Percentiles rank a stretch among this genome's conserved stretches.
phyloP scores from a whole-genome alignment of 768 basidiomycete genomes.

The Neoboletus magnificus region DNA sequence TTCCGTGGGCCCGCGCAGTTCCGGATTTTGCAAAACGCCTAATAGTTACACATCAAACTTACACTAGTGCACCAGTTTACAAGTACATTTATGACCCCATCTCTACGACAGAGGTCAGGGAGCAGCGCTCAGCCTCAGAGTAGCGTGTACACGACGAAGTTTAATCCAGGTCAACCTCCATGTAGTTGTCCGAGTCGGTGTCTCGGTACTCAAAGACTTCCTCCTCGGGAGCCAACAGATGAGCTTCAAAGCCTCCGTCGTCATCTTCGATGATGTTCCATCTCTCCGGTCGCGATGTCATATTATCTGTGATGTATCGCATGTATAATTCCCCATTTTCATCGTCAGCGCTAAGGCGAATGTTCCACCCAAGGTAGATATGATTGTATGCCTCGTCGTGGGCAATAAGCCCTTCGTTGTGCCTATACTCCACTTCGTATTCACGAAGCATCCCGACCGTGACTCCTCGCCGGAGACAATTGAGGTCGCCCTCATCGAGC shows the following conservation, averaged over 20 bases:
- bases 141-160: neutral
- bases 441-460: constrained; percentile 54
- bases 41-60: neutral
- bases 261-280: constrained; percentile 36
- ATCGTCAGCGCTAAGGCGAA: constrained; percentile 44
- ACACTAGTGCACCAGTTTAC: neutral
- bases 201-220: constrained; percentile 35
- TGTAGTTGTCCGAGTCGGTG: constrained; percentile 40
- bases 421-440: constrained; percentile 54
- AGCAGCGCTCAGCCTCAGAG: neutral
- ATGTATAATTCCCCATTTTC: constrained; percentile 40
- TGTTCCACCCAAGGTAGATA: constrained; percentile 69
- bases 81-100: constrained; percentile 4
- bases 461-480: constrained; percentile 57
- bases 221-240: constrained; percentile 34
- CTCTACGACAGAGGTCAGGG: neutral
- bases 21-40: neutral
- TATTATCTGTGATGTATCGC: constrained; percentile 38
- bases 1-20: neutral
- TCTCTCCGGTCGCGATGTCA: constrained; percentile 42
- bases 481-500: constrained; percentile 34
- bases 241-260: constrained; percentile 45
- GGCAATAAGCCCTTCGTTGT: constrained; percentile 52
- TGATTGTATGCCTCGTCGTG: constrained; percentile 40
- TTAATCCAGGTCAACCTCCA: constrained; percentile 24